Evolutionary conservation across 441 rosid species (phyloP).

Genomic region (Jatropha podagrica): DNA sequence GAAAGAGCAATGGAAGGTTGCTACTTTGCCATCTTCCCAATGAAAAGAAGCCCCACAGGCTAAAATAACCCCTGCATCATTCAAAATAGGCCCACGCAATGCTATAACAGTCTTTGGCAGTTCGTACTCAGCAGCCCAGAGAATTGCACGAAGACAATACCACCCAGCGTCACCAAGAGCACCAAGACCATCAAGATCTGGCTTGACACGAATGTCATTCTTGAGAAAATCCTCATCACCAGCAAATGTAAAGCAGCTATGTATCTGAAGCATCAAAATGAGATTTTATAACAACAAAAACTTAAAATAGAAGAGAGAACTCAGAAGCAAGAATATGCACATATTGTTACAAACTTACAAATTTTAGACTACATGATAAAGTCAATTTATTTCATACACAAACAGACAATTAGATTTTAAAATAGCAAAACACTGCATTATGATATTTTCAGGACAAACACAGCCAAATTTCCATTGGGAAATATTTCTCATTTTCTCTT

Average conservation of each 20-base stretch:
- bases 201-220: conserved; percentile 70
- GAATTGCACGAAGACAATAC: conserved; percentile 61
- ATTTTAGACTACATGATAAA: not conserved
- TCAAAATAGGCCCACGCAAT: conserved; percentile 42
- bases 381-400: not conserved
- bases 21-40: conserved; percentile 61
- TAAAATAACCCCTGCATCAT: conserved; percentile 60
- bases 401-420: not conserved
- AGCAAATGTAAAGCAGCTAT: conserved; percentile 53
- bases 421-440: not conserved
- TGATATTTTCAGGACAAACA: conserved; percentile 1
- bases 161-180: conserved; percentile 89
- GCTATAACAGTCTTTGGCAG: conserved; percentile 63
- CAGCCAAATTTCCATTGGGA: not conserved
- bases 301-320: not conserved
- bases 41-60: conserved; percentile 66
- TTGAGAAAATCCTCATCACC: conserved; percentile 49
- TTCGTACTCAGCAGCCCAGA: conserved; percentile 58
- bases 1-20: conserved; percentile 71
- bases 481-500: not conserved
- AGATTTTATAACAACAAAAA: not conserved
- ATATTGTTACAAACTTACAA: not conserved
- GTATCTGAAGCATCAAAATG: conserved; percentile 40
- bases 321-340: not conserved
- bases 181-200: conserved; percentile 77